Percentiles rank a stretch among this genome's conserved stretches.
Conservation (phyloP, 257 asterid species). For the Nicotiana sylvestris region DNA sequence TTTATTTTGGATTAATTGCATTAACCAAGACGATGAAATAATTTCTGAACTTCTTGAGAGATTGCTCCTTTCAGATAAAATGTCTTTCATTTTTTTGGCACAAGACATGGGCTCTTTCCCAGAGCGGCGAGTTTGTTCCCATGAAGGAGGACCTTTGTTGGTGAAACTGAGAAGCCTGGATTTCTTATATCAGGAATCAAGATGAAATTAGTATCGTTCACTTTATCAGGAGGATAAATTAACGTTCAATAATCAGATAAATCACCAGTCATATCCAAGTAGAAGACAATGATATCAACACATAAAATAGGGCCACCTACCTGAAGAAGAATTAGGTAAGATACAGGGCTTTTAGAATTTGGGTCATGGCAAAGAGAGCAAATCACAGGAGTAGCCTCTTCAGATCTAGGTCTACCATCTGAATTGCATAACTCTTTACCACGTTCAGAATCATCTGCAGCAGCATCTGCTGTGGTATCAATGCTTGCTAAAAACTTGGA, state of each 20-base stretch:
- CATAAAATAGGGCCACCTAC: constrained; percentile 31
- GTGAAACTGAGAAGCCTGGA: constrained; percentile 84
- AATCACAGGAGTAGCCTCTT: constrained; percentile 52
- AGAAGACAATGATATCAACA: neutral
- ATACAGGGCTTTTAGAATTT: constrained; percentile 61
- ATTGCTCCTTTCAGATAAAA: constrained; percentile 28
- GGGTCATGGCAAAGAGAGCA: constrained; percentile 95
- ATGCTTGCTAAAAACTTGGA: constrained; percentile 82
- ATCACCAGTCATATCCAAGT: neutral
- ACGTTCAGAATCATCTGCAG: constrained; percentile 44
- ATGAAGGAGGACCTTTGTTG: constrained; percentile 63
- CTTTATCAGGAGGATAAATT: constrained; percentile 13
- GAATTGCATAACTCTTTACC: constrained; percentile 41
- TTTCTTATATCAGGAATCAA: constrained; percentile 56
- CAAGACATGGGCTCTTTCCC: constrained; percentile 48
- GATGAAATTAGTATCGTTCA: constrained; percentile 21
- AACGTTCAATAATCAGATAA: constrained; percentile 5
- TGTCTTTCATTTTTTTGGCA: constrained; percentile 20
- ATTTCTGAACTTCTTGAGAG: constrained; percentile 30
- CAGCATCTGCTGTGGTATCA: constrained; percentile 50
- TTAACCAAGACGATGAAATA: constrained; percentile 44
- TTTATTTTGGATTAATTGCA: constrained; percentile 57
- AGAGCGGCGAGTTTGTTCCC: constrained; percentile 60
- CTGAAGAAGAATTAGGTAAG: constrained; percentile 92
- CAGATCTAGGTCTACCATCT: constrained; percentile 34